Base-by-base conservation (phyloP, 805 yeast genomes). In the Tetrapisispora iriomotensis region DNA sequence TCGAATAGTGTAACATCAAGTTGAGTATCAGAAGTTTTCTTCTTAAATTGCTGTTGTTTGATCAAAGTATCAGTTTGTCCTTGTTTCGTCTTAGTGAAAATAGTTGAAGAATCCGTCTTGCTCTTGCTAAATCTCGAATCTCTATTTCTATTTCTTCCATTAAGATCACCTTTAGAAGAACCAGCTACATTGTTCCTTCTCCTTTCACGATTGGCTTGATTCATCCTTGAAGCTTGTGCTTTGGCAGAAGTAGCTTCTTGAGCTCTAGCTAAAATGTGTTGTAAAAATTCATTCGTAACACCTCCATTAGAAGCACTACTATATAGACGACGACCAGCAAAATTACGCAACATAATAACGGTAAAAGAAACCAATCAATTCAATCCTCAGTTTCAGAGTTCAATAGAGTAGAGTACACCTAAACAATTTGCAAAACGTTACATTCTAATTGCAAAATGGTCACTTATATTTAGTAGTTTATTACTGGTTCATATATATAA, bases 251-350 rank as follows among this genome's bases (percentile, higher is more conserved):
- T 49, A 12, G 57, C 58, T 35, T 57, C 55, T 36, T 57, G 56
- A 15, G 61, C 63, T 36, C 52, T 50, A n/a, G 45, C 48, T 23
- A 58, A 43, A 10, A 58, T 51, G 22, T 50, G 51, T 24, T 54
- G 50, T 36, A 58, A 45, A 34, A 57, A 58, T 34, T 58, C 62
- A 40, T 56, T 54, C 1, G 61, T 51, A 12, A 57, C 49, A 25
- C 37, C 37, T 9, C 48, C 45, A n/a, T n/a, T n/a, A n/a, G n/a
- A n/a, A n/a, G n/a, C n/a, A 27, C 53, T 48, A 37, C 56, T 51
- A 34, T 53, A 51, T 6, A 24, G 26, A 21, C 36, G 37, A 21
- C 47, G 41, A 15, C 45, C 44, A 15, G 35, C 20, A 8, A 42
- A 25, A 22, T 32, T 20, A 12, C 8, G 18, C 33, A 22, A 19